These are phyloP conservation scores for Sporisorium graminicola DNA, from an alignment of 1,284 basidiomycete genomes.

Conservation along the genomic window DNA sequence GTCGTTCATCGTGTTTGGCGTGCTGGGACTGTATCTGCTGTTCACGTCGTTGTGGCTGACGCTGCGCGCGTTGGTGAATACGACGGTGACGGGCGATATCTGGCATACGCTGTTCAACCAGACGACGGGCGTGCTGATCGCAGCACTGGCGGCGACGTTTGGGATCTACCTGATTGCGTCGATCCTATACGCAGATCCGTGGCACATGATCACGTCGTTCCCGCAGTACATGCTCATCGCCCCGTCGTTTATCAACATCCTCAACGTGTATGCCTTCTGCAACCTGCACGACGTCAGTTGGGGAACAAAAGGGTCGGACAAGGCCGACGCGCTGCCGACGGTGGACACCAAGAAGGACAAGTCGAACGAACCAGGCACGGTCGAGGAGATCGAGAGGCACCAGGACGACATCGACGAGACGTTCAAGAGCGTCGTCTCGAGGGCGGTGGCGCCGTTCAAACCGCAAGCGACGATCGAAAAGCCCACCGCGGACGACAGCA, in stretches of 20 bases:
- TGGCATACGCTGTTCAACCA: conserved; percentile 55
- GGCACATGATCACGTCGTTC: conserved; percentile 99
- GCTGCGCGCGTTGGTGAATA: conserved; percentile 45
- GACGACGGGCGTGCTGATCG: conserved; percentile 65
- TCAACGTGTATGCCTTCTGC: conserved; percentile 97
- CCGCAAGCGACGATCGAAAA: conserved; percentile 80
- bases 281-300: conserved; percentile 76
- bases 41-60: conserved; percentile 67
- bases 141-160: conserved; percentile 66
- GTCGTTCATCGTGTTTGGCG: conserved; percentile 78
- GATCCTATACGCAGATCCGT: conserved; percentile 93
- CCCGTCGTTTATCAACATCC: conserved; percentile 90
- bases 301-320: conserved; percentile 97
- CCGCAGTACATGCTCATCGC: conserved; percentile 86
- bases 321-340: conserved; percentile 91
- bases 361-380: conserved; percentile 77
- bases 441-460: conserved; percentile 86
- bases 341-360: conserved; percentile 79
- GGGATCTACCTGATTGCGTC: conserved; percentile 78
- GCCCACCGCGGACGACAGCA: conserved; percentile 77
- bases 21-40: conserved; percentile 66
- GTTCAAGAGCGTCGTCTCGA: conserved; percentile 92
- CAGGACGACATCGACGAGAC: conserved; percentile 91
- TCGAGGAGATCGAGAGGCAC: conserved; percentile 73
- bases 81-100: conserved; percentile 25